Percentiles rank a stretch among this genome's conserved stretches.
phyloP scores from a whole-genome alignment of 2,329 filamentous ascomycete species.

The Microcyclosporella mali region DNA sequence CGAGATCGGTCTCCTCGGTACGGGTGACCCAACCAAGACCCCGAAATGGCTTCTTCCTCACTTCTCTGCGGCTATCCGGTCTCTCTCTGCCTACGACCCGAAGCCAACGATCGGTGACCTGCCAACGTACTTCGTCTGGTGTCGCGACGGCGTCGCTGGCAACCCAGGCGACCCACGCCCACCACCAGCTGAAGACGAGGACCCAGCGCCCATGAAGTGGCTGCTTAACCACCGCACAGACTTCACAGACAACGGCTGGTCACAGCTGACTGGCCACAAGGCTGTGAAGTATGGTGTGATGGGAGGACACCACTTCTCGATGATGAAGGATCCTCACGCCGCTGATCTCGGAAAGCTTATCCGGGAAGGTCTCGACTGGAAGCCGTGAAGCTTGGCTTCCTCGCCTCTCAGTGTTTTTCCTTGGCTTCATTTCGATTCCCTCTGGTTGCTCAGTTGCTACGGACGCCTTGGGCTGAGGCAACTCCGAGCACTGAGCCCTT shows the following conservation, averaged over 20 bases:
- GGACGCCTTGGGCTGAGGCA: conserved; percentile 27
- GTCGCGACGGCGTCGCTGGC: conserved; percentile 65
- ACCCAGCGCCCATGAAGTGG: conserved; percentile 54
- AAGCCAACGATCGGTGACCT: conserved; percentile 57
- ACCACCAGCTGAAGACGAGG: conserved; percentile 53
- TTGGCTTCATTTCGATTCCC: conserved; percentile 13
- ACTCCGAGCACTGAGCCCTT: conserved; percentile 2
- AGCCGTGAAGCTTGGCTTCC: conserved; percentile 13
- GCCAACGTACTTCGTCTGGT: conserved; percentile 62
- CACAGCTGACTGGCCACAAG: conserved; percentile 55
- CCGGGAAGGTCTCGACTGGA: conserved; percentile 36
- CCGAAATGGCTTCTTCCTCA: conserved; percentile 70
- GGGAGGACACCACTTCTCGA: conserved; percentile 68
- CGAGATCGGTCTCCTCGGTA: conserved; percentile 64
- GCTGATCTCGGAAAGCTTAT: conserved; percentile 38
- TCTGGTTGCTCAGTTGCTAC: conserved; percentile 14
- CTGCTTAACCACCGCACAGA: conserved; percentile 67
- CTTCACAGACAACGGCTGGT: conserved; percentile 65
- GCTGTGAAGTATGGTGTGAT: conserved; percentile 62
- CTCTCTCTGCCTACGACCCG: conserved; percentile 63
- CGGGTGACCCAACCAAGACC: conserved; percentile 52
- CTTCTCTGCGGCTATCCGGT: conserved; percentile 62
- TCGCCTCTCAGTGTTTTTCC: neutral
- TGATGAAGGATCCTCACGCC: conserved; percentile 60
- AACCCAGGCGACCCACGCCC: conserved; percentile 59